phyloP scores from a whole-genome alignment of 208 protist genomes.

The Acanthamoeba healyi region DNA sequence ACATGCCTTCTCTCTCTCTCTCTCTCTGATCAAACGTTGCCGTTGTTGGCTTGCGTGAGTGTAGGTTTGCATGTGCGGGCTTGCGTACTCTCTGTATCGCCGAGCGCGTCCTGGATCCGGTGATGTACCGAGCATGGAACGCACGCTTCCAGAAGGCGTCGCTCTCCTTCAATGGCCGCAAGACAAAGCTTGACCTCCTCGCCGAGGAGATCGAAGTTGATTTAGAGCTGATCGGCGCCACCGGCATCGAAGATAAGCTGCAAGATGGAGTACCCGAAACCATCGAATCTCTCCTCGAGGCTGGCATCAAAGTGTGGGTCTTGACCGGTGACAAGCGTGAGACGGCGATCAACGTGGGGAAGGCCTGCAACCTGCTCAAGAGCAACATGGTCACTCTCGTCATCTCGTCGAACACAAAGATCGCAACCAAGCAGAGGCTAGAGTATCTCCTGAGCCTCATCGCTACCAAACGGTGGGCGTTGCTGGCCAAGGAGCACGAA shows the following conservation, averaged over 20 bases:
- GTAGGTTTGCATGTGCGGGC: slow-evolving; percentile 26
- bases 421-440: slow-evolving; percentile 29
- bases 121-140: slow-evolving; percentile 56
- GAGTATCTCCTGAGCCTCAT: slow-evolving; percentile 42
- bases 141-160: slow-evolving; percentile 45
- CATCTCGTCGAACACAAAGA: slow-evolving; percentile 12
- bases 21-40: background rate
- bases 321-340: slow-evolving; percentile 99
- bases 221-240: slow-evolving; percentile 92
- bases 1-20: background rate
- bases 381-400: slow-evolving; percentile 31
- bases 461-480: background rate
- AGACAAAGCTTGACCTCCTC: slow-evolving; percentile 63
- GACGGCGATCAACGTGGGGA: slow-evolving; percentile 97
- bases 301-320: slow-evolving; percentile 94
- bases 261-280: slow-evolving; percentile 96
- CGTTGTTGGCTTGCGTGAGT: background rate
- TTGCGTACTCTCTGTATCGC: slow-evolving; percentile 40
- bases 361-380: slow-evolving; percentile 86
- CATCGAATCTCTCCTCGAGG: slow-evolving; percentile 89
- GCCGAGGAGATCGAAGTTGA: slow-evolving; percentile 90
- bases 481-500: slow-evolving; percentile 24
- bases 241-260: slow-evolving; percentile 97
- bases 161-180: slow-evolving; percentile 46
- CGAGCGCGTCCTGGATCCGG: background rate